A percentile compares a stretch with the other conserved stretches of the same genome.
Evolutionary conservation across 306 rosid genomes (phyloP).

Genomic region (barrel medic (Medicago truncatula)): MtrunA17r5.0-ANR NC_053046.1:43477001-43477500

Average conservation of each 20-base stretch:
- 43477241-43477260: slow-evolving; percentile 8
- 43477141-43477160: slow-evolving; percentile 13
- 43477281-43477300: not conserved
- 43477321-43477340: not conserved
- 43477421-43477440: too few species aligned
- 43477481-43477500: too few species aligned
- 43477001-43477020: slow-evolving; percentile 10
- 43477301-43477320: not conserved
- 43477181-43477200: slow-evolving; percentile 10
- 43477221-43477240: not conserved
- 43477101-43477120: slow-evolving; percentile 32
- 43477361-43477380: too few species aligned
- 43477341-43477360: not conserved
- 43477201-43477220: not conserved
- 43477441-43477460: too few species aligned
- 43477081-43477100: slow-evolving; percentile 27
- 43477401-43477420: not conserved
- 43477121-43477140: slow-evolving; percentile 14
- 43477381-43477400: not conserved
- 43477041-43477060: slow-evolving; percentile 28
- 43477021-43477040: slow-evolving; percentile 43
- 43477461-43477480: too few species aligned
- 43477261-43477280: not conserved
- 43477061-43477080: slow-evolving; percentile 36
- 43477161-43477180: not conserved